These are phyloP conservation scores for Cladobotryum protrusum DNA, from an alignment of 2,329 filamentous ascomycete genomes.

Conservation along the genomic window DNA sequence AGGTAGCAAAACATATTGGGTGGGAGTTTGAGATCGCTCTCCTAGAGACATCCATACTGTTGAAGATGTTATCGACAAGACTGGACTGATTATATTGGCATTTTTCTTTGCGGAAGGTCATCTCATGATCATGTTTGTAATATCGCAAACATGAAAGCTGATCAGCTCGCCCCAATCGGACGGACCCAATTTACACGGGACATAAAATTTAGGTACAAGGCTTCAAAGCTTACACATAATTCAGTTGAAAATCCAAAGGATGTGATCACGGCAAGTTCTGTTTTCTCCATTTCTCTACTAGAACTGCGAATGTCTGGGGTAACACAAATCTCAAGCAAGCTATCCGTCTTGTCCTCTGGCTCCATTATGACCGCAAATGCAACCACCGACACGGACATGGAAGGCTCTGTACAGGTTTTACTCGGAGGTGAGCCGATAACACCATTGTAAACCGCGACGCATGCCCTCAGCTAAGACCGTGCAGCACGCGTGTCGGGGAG, in stretches of 20 bases:
- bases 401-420: constrained; percentile 46
- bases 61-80: constrained; percentile 40
- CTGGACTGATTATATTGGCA: constrained; percentile 47
- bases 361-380: constrained; percentile 49
- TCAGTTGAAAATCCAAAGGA: constrained; percentile 42
- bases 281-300: constrained; percentile 22
- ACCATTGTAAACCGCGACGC: background rate
- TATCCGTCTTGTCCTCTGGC: constrained; percentile 27
- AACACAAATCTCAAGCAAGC: constrained; percentile 17
- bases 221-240: constrained; percentile 42
- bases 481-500: constrained; percentile 16
- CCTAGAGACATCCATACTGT: constrained; percentile 45
- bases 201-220: constrained; percentile 50
- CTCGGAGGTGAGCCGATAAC: constrained; percentile 20
- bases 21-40: constrained; percentile 48
- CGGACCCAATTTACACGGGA: constrained; percentile 51
- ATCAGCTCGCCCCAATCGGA: constrained; percentile 33
- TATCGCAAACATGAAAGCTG: constrained; percentile 40
- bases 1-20: constrained; percentile 33
- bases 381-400: constrained; percentile 47
- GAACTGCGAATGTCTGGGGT: constrained; percentile 28
- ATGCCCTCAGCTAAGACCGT: background rate
- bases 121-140: constrained; percentile 50
- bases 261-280: constrained; percentile 19
- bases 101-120: constrained; percentile 54